Evolutionary conservation across 139 green algal species (phyloP).

Genomic region (Picochlorum sp.): DNA sequence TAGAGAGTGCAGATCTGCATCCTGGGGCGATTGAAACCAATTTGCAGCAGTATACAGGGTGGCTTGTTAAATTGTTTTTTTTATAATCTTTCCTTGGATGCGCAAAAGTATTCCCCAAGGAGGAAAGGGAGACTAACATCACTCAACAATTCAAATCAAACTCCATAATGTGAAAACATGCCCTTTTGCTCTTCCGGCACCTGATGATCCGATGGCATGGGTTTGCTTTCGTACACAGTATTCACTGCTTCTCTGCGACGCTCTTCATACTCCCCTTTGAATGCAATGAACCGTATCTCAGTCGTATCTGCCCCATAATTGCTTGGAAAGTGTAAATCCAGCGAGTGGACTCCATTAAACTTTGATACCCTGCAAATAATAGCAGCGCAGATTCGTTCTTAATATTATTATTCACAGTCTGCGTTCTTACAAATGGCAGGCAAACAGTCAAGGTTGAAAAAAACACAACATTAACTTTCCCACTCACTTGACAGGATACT

Average conservation of each 20-base stretch:
- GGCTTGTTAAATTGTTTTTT: neutral
- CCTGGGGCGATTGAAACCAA: slow-evolving; percentile 71
- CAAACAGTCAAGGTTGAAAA: neutral
- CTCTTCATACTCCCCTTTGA: slow-evolving; percentile 74
- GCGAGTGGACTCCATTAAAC: slow-evolving; percentile 72
- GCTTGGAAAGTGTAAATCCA: slow-evolving; percentile 63
- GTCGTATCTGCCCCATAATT: slow-evolving; percentile 43
- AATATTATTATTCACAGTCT: too few species aligned
- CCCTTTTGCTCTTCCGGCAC: neutral
- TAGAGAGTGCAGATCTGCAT: too few species aligned
- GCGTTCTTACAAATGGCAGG: too few species aligned
- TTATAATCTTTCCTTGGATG: neutral
- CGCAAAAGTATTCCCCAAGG: slow-evolving; percentile 31
- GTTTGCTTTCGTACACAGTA: slow-evolving; percentile 68
- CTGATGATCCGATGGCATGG: slow-evolving; percentile 43
- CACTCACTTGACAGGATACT: slow-evolving; percentile 50
- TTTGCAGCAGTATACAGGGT: slow-evolving; percentile 33
- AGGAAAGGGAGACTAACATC: too few species aligned
- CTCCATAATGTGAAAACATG: neutral
- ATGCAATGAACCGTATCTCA: slow-evolving; percentile 66
- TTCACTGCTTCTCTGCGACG: slow-evolving; percentile 57
- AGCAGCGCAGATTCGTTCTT: neutral
- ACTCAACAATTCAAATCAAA: too few species aligned
- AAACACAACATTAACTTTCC: too few species aligned
- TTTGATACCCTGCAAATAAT: slow-evolving; percentile 44